Conservation (phyloP, 2,329 filamentous ascomycete species). For the Pyrenophora teres region DNA sequence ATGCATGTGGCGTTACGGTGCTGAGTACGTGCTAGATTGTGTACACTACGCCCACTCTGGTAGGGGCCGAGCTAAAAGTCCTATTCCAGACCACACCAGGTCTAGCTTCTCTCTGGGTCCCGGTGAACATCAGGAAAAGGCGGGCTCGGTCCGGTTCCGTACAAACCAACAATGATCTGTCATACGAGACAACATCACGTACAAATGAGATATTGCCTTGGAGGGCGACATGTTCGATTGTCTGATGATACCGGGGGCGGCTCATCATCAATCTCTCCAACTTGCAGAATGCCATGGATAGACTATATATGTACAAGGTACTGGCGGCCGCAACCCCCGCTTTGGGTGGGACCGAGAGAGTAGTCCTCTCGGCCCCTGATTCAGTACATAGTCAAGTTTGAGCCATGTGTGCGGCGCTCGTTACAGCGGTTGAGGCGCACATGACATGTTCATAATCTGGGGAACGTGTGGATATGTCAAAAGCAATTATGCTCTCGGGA, state of each 20-base stretch:
- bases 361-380: not conserved
- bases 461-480: not conserved
- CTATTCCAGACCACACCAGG: not conserved
- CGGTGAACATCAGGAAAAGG: conserved; percentile 12
- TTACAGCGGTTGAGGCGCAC: conserved; percentile 6
- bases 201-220: not conserved
- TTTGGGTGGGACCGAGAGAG: conserved; percentile 1
- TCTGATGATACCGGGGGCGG: conserved; percentile 1
- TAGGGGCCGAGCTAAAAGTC: not conserved
- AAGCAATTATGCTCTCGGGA: not conserved
- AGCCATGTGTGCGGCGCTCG: conserved; percentile 1
- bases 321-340: not conserved
- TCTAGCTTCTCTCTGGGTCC: not conserved
- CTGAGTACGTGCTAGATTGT: conserved; percentile 4
- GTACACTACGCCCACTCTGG: not conserved
- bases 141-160: not conserved
- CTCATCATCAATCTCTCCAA: not conserved
- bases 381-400: conserved; percentile 4
- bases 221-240: not conserved
- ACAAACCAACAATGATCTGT: not conserved
- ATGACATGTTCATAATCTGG: not conserved
- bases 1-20: conserved; percentile 5
- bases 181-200: too few species aligned
- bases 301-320: too few species aligned
- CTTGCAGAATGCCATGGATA: not conserved